Conservation (phyloP, 768 basidiomycete genomes). For the Pisolithus sp. region DNA sequence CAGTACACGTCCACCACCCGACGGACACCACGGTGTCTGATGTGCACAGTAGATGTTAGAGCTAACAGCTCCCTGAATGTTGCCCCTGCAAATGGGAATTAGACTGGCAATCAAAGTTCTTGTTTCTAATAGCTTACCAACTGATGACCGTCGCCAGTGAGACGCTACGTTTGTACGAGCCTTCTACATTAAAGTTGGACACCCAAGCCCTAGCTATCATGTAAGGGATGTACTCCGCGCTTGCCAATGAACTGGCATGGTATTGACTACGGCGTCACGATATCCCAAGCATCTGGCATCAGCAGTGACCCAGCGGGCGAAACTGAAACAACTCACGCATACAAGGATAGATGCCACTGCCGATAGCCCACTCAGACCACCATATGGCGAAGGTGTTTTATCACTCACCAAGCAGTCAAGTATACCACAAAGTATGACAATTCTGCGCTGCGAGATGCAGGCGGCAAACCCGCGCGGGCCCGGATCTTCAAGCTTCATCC, state of each 20-base stretch:
- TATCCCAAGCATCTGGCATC: not conserved
- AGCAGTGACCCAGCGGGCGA: not conserved
- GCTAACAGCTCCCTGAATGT: slow-evolving; percentile 70
- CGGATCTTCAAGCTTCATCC: too few species aligned
- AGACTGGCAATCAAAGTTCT: not conserved
- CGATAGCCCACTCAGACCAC: not conserved
- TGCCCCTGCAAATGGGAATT: slow-evolving; percentile 39
- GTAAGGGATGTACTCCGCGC: not conserved
- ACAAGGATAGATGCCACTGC: slow-evolving; percentile 67
- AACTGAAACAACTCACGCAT: slow-evolving; percentile 44
- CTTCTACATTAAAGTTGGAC: slow-evolving; percentile 70
- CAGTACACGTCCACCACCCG: slow-evolving; percentile 58
- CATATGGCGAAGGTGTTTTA: not conserved
- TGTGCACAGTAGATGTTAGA: slow-evolving; percentile 69
- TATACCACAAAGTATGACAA: slow-evolving; percentile 70
- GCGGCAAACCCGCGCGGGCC: slow-evolving; percentile 16
- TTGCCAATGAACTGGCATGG: slow-evolving; percentile 35
- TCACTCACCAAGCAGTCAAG: slow-evolving; percentile 56
- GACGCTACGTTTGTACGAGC: slow-evolving; percentile 70
- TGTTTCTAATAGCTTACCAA: slow-evolving; percentile 35
- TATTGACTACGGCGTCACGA: slow-evolving; percentile 42
- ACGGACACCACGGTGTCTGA: slow-evolving; percentile 63
- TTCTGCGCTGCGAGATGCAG: slow-evolving; percentile 52
- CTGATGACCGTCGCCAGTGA: slow-evolving; percentile 64
- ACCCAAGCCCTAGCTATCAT: slow-evolving; percentile 39